Evolutionary conservation across 345 rosid genomes (phyloP).

Genomic region (Corchorus capsularis): DNA sequence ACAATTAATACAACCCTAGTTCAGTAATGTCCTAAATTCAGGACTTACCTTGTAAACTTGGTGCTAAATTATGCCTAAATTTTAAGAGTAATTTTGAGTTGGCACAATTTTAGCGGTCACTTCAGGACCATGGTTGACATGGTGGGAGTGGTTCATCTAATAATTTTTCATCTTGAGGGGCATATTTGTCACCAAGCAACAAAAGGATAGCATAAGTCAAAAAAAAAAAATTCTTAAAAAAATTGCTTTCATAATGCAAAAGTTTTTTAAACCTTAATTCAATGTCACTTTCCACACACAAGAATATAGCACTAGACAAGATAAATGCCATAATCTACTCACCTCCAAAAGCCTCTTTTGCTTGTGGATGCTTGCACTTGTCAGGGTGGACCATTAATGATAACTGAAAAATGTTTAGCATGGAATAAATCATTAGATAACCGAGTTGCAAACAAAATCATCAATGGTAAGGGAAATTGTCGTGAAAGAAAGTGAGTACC

Average conservation of each 20-base stretch:
- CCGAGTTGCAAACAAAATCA: neutral
- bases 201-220: neutral
- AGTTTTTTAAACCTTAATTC: neutral
- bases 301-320: neutral
- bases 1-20: too few species aligned
- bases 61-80: too few species aligned
- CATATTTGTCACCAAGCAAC: neutral
- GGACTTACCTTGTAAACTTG: too few species aligned
- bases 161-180: too few species aligned
- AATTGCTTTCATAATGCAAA: neutral
- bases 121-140: too few species aligned
- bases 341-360: conserved; percentile 99
- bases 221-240: neutral
- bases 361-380: conserved; percentile 97
- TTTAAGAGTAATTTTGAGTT: too few species aligned
- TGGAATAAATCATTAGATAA: conserved; percentile 21
- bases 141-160: too few species aligned
- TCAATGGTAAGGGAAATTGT: neutral
- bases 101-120: too few species aligned
- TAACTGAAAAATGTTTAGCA: conserved; percentile 43
- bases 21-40: too few species aligned
- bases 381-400: conserved; percentile 97
- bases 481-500: conserved; percentile 41
- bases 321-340: conserved; percentile 7
- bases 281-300: neutral